Conservation (phyloP, 352 stramenopile species). For the Phytophthora litchii region DNA sequence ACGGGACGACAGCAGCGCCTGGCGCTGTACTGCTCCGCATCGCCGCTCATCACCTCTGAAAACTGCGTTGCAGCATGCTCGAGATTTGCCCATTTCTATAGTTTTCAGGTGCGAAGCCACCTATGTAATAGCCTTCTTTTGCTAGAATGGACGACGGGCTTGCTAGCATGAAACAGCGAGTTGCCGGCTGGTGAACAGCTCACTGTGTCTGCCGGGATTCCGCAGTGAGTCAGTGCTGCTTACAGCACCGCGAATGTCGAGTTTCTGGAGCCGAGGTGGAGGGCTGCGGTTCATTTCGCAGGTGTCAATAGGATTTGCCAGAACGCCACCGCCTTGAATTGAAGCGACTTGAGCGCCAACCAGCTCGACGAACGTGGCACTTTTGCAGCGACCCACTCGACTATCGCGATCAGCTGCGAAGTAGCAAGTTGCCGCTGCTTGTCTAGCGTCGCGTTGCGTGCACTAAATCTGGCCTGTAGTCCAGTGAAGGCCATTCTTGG, state of each 20-base stretch:
- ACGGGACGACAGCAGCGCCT: background rate
- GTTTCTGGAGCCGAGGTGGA: constrained; percentile 18
- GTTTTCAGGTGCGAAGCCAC: background rate
- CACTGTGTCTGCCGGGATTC: background rate
- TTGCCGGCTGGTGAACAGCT: constrained; percentile 4
- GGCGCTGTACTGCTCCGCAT: constrained; percentile 16
- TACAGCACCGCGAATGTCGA: background rate
- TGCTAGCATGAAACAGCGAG: background rate
- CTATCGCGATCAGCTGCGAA: constrained; percentile 26
- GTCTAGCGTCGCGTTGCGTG: constrained; percentile 2
- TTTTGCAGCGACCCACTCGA: constrained; percentile 28
- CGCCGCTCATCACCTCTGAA: constrained; percentile 5
- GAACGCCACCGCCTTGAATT: constrained; percentile 18
- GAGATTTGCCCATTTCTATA: background rate
- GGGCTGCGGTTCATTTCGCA: constrained; percentile 29
- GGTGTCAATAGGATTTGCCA: constrained; percentile 26
- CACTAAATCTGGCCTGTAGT: constrained; percentile 1
- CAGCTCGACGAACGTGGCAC: constrained; percentile 16
- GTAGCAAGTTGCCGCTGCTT: constrained; percentile 7
- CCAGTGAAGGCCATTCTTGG: background rate
- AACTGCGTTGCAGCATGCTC: background rate
- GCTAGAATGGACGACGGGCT: background rate
- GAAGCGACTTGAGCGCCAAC: constrained; percentile 12
- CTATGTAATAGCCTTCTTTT: background rate
- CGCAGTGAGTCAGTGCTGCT: background rate